Conservation (phyloP, 352 stramenopile species). For the Globisporangium megalacanthum region DNA sequence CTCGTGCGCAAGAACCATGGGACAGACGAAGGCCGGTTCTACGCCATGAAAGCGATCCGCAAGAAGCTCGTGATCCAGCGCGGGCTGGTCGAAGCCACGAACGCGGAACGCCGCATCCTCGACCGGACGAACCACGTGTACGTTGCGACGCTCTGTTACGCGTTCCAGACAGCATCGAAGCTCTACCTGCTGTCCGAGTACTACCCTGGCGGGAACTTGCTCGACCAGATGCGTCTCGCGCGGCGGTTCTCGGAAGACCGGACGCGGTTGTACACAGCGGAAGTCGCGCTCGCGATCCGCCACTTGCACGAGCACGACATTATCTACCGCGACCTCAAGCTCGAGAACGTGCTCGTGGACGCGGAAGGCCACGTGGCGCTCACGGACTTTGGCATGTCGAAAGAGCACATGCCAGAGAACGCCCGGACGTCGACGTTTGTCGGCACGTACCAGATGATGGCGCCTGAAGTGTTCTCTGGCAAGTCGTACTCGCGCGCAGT, state of each 20-base stretch:
- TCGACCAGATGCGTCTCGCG: conserved; percentile 88
- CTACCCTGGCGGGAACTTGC: conserved; percentile 94
- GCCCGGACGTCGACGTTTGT: conserved; percentile 86
- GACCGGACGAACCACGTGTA: conserved; percentile 95
- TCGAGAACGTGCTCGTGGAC: conserved; percentile 98
- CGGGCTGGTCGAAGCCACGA: conserved; percentile 88
- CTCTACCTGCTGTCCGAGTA: conserved; percentile 93
- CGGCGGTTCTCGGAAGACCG: conserved; percentile 91
- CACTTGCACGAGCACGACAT: conserved; percentile 93
- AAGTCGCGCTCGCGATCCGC: conserved; percentile 95
- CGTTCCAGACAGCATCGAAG: conserved; percentile 89
- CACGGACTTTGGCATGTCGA: conserved; percentile 99
- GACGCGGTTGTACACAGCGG: conserved; percentile 94
- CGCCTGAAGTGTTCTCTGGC: conserved; percentile 84
- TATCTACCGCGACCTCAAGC: conserved; percentile 98
- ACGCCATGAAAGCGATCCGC: conserved; percentile 84
- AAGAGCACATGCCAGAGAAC: conserved; percentile 93
- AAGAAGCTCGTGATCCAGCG: conserved; percentile 87
- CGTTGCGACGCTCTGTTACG: conserved; percentile 92
- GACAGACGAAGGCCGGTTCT: conserved; percentile 73
- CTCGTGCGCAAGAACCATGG: conserved; percentile 86
- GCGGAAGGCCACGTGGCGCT: conserved; percentile 94
- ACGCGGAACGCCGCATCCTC: conserved; percentile 86
- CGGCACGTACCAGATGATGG: conserved; percentile 92
- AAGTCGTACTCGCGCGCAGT: conserved; percentile 86